Conservation (phyloP, 805 yeast species). For the Metschnikowia koreensis region DNA sequence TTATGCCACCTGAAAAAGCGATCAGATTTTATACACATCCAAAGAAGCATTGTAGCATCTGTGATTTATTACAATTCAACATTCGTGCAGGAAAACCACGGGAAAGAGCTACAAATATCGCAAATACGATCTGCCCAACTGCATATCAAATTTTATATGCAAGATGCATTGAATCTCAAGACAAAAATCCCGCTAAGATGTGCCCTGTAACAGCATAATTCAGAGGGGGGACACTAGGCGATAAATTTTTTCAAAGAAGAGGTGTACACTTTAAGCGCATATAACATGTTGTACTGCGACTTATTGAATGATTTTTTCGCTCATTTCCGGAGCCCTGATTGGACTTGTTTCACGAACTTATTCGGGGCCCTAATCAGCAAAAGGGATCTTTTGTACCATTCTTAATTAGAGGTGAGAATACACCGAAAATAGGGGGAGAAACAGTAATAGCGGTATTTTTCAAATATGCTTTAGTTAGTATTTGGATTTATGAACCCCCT, state of each 20-base stretch:
- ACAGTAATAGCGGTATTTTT: too few relatives aligned
- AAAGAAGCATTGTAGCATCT: background rate
- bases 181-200: background rate
- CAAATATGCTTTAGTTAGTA: too few relatives aligned
- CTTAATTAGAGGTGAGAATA: too few relatives aligned
- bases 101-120: background rate
- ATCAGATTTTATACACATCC: background rate
- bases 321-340: too few relatives aligned
- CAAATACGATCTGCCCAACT: background rate
- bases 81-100: background rate
- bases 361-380: too few relatives aligned
- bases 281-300: too few relatives aligned
- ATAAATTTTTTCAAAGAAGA: background rate
- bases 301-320: too few relatives aligned
- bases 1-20: background rate
- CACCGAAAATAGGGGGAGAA: too few relatives aligned
- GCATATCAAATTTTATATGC: background rate
- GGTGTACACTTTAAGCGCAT: background rate
- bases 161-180: background rate
- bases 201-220: slow-evolving; percentile 5
- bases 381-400: too few relatives aligned
- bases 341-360: too few relatives aligned
- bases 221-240: background rate
- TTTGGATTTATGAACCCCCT: too few relatives aligned
- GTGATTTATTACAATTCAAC: background rate